These are phyloP conservation scores for Rutstroemia sp. DNA, from an alignment of 2,329 filamentous ascomycete species.

Conservation along the genomic window DNA sequence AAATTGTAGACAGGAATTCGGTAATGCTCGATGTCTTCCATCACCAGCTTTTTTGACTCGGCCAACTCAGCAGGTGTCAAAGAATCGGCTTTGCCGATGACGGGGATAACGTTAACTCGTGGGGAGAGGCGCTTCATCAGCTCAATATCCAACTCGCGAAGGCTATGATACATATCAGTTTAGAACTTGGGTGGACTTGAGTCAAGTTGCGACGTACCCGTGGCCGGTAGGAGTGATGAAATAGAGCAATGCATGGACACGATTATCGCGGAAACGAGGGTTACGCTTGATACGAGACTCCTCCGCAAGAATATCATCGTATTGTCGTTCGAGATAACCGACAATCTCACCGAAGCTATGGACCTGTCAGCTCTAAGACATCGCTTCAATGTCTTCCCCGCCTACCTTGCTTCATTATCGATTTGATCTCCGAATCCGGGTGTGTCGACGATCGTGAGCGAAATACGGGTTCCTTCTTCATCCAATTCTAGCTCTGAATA, in stretches of 20 bases:
- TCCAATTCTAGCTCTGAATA: conserved; percentile 80
- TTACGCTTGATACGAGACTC: conserved; percentile 99
- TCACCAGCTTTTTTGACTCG: conserved; percentile 99
- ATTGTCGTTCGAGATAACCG: conserved; percentile 97
- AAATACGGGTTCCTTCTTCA: conserved; percentile 97
- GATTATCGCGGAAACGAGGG: conserved; percentile 97
- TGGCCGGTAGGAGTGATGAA: conserved; percentile 98
- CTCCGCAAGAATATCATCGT: conserved; percentile 97
- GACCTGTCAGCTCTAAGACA: conserved; percentile 24
- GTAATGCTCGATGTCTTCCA: conserved; percentile 99
- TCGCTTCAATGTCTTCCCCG: conserved; percentile 1
- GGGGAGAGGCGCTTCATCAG: conserved; percentile 98
- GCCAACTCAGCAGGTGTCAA: conserved; percentile 93
- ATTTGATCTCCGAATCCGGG: conserved; percentile 98
- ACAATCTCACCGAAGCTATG: conserved; percentile 92
- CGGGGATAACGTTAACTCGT: conserved; percentile 96
- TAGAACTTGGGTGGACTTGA: neutral
- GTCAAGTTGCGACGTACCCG: conserved; percentile 51
- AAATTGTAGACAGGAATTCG: conserved; percentile 99
- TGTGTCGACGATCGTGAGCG: conserved; percentile 95
- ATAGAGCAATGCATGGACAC: conserved; percentile 96
- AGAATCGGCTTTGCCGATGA: conserved; percentile 97
- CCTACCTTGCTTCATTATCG: conserved; percentile 94
- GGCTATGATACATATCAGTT: conserved; percentile 43
- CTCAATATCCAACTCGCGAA: conserved; percentile 98